Evolutionary conservation across 2,329 filamentous ascomycete genomes (phyloP), one percentile per base, ranked within the genome.

Genomic region (Hymenoscyphus fraxineus): DNA sequence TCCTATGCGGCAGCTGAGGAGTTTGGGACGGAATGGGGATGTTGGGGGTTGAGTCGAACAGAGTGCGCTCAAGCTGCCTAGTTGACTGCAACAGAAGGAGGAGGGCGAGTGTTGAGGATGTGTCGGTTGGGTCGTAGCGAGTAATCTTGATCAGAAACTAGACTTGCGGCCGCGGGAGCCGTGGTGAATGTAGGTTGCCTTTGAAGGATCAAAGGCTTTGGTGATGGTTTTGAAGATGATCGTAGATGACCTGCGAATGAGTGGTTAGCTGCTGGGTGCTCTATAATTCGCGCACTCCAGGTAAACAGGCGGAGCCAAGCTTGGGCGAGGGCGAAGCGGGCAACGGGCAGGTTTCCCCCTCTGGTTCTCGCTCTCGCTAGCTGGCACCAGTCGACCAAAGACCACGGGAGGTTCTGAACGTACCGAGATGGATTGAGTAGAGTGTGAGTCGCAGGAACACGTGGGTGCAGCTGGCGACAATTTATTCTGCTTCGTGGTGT

Each of bases 1-100:
- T 96, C 91, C 92, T 98, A 99, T 99, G 94, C 95, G 95, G 95
- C 95, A 98, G 94, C 92, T 96, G 90, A 86, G 83, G 81, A 79
- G 81, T 80, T 80, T 85, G 80, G 78, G 85, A 84, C 79, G 83
- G 84, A 78, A 79, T 76, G 72, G 81, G 81, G 78, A 74, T 78
- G 77, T 81, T 77, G 75, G 77, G 77, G 73, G 78, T 77, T 73
- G 77, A 77, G 78, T 83, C 80, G 78, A 84, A 79, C 77, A 83
- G 75, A 73, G 80, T 75, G 73, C 78, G 78, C 75, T 83, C 78
- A 80, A 80, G 76, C 67, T 78, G 75, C 75, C 83, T 82, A 83
- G 59, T 65, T 59, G 69, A 81, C 77, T 81, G 80, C 76, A 79
- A 77, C 73, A 74, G 78, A 71, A 74, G 85, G 85, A 77, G 86